Conservation (phyloP, 768 basidiomycete species). For the Rhodotorula diobovata region DNA sequence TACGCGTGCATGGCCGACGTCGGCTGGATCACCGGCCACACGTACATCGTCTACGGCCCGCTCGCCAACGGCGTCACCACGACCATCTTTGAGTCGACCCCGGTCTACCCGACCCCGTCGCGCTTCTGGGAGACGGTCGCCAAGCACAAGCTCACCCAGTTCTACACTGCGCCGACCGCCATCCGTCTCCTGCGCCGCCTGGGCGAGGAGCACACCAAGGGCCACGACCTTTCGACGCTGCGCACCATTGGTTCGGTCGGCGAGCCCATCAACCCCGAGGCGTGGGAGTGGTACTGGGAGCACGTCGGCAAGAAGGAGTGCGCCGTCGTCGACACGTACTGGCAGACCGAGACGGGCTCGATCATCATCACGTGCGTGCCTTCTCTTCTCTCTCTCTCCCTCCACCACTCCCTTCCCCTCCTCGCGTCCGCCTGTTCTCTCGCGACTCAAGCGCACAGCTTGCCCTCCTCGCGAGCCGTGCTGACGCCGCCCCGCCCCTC, state of each 20-base stretch:
- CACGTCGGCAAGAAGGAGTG: conserved; percentile 81
- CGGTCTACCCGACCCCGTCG: conserved; percentile 90
- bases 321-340: conserved; percentile 54
- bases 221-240: conserved; percentile 72
- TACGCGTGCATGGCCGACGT: conserved; percentile 99
- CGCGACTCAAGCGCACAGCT: too few relatives aligned
- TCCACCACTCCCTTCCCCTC: too few relatives aligned
- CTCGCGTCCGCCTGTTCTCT: too few relatives aligned
- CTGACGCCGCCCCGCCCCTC: neutral
- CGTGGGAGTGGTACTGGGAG: conserved; percentile 99
- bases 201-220: conserved; percentile 77
- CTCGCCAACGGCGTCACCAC: conserved; percentile 57
- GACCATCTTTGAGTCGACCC: conserved; percentile 88
- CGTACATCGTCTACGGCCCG: conserved; percentile 91
- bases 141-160: conserved; percentile 87
- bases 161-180: conserved; percentile 89
- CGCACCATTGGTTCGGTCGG: conserved; percentile 89
- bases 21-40: conserved; percentile 84
- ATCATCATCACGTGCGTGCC: conserved; percentile 67
- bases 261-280: conserved; percentile 98
- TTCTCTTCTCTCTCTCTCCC: neutral
- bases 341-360: conserved; percentile 97
- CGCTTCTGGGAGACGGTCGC: conserved; percentile 96
- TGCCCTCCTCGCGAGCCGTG: too few relatives aligned
- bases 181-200: conserved; percentile 83